Evolutionary conservation across 305 asterid genomes (phyloP), one percentile per base, ranked within the genome.

Genomic region (Ajuga reptans): DNA sequence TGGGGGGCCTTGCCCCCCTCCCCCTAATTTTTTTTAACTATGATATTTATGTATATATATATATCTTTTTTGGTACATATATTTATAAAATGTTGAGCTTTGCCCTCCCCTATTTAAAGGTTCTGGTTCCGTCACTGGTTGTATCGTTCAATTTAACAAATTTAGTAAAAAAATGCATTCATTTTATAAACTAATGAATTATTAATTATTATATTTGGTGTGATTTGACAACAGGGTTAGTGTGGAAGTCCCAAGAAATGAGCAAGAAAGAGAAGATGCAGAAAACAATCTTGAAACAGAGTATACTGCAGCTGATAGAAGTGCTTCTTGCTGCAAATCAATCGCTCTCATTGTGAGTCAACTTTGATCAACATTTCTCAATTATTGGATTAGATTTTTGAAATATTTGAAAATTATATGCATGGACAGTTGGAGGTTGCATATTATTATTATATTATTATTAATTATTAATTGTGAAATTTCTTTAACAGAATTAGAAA

Each of bases 251-350:
- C 80, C 88, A 72, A 64, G 78, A 71, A 75, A 37, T 39, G 89
- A 77, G 36, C 21, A 10, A 18, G 85, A 80, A 21, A 56, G 65
- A 73, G 86, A 69, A 36, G 71, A 65, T 56, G 67, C 52, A 43
- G 77, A 46, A 59, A 71, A 53, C 1, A 49, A 65, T 50, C 21
- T 52, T 58, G 84, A 59, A 71, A 69, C 71, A 47, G 76, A 75
- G 49, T 73, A 80, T 64, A 75, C 57, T 57, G 79, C 60, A 12
- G 77, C 72, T 46, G 78, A 80, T 51, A 76, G 76, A 73, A 84
- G 81, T 60, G 90, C 78, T 66, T 75, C 89, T 55, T 83, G 83
- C 69, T 92, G 92, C 81, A 86, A 84, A 88, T 77, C 79, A 21
- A 64, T 85, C 59, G 88, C 86, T 79, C 82, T 77, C 45, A 79